These are phyloP conservation scores for Aspergillus ellipticus DNA, from an alignment of 495 filamentous ascomycete genomes.

Conservation along the genomic window DNA sequence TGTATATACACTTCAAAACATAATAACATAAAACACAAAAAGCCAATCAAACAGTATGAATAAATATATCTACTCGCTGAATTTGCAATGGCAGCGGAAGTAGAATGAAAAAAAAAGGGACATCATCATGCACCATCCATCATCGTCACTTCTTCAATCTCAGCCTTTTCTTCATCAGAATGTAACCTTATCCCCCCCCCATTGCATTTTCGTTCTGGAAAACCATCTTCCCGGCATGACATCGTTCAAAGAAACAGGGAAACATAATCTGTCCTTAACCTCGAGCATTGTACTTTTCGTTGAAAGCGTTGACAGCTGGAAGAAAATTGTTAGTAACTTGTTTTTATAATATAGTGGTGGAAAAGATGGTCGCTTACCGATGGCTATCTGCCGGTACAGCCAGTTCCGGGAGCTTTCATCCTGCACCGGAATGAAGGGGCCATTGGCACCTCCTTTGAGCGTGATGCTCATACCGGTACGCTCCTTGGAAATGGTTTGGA, in stretches of 20 bases:
- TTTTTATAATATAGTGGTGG: neutral
- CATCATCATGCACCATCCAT: neutral
- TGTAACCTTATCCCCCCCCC: no score
- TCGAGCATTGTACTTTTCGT: slow-evolving; percentile 65
- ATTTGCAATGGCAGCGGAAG: neutral
- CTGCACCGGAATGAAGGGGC: slow-evolving; percentile 89
- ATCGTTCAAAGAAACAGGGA: neutral
- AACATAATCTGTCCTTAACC: slow-evolving; percentile 28
- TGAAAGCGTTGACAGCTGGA: slow-evolving; percentile 64
- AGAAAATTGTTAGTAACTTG: slow-evolving; percentile 16
- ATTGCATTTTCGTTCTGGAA: neutral
- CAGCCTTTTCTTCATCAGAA: neutral
- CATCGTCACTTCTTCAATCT: neutral
- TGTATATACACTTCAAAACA: neutral
- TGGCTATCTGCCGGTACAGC: slow-evolving; percentile 69
- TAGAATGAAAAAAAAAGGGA: neutral
- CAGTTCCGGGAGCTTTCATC: slow-evolving; percentile 87
- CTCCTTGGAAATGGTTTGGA: slow-evolving; percentile 96
- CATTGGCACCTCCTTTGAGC: slow-evolving; percentile 84
- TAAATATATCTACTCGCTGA: neutral
- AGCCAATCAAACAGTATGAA: neutral
- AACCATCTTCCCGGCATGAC: neutral
- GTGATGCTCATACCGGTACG: slow-evolving; percentile 87
- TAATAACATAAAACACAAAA: neutral
- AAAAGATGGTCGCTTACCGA: slow-evolving; percentile 36